Evolutionary conservation across 805 yeast genomes (phyloP), one percentile per base, ranked within the genome.

Genomic region (Saccharomycopsis oosterbeekiorum): DNA sequence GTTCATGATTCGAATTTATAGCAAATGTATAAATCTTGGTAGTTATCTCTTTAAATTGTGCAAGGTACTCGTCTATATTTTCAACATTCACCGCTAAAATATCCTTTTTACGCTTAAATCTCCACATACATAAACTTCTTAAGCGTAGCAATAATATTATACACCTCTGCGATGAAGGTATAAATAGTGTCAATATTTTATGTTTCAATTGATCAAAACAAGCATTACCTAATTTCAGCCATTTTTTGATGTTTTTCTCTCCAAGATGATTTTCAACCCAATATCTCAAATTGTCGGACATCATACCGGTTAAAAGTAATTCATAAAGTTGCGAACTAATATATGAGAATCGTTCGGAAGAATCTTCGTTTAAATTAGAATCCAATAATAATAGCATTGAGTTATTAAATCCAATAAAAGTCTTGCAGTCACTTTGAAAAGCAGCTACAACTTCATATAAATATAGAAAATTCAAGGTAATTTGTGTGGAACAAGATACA

Each of bases 191-290:
- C 60, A 80, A 79, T 0, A 82, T 65, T 0, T 74, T 70, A 60
- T 81, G 79, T 59, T 84, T 72, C 0, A 80, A 71, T 55, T 73
- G 73, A 53, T 84, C 86, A 67, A 80, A 85, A 14, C 79, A 74
- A 1, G 76, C 70, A 41, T 76, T 77, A 0, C 87, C 85, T 17
- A 78, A 58, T 59, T 76, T 78, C 1, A 73, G 71, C 80, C 89
- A 80, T 65, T 81, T 75, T 64, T 80, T 81, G 19, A 81, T 69
- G 36, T 88, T 88, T 64, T 87, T 74, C 64, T 85, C 90, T 0
- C 89, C 91, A 40, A 87, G 73, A 56, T 84, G 82, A 65, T 85
- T 84, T 24, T 81, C 77, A 68, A 88, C 73, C 84, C 84, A 87
- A 60, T 82, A 84, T 62, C 77, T 78, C 1, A 82, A 72, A 0